Base-by-base conservation (phyloP, 768 basidiomycete genomes). In the Dictyophora rubrovolvata region DNA sequence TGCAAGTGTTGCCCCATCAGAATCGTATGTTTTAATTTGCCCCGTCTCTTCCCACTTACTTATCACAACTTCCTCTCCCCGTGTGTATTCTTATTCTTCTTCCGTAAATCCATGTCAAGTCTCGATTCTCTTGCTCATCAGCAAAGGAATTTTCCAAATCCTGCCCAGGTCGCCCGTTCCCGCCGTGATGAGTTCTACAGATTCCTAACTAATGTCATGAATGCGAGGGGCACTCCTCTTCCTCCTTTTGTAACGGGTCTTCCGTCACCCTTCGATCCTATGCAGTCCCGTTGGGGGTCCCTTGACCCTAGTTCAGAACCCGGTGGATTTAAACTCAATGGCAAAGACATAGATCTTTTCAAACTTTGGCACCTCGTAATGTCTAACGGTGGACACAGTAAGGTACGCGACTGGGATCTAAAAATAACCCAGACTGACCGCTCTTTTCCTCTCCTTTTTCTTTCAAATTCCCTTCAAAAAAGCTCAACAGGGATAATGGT, bases 261-360 rank as follows among this genome's bases (percentile, higher is more conserved):
- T 52, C 74, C 77, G 17, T 73, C 79, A 4, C 74, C 72, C 54
- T 91, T 82, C 63, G 88, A 92, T 69, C 83, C 80, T 23, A 69
- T 68, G 49, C 77, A 72, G 48, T 83, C 88, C 0, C 77, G 72
- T 20, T 91, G 85, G 84, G 81, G 82, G 66, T 71, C 72, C 55
- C 72, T 92, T 60, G 87, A 90, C 60, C 74, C 79, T 23, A 79
- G 82, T 11, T 66, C 74, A 57, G 86, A 87, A 62, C 63, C 77
- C 11, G 89, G 90, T 34, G 71, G 77, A 46, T 76, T 91, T 69
- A 80, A 81, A 52, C 66, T 92, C 18, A 85, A 82, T 2, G 87
- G 86, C 17, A 85, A 79, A 68, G 87, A 90, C 64, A 71, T 92
- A 49, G 85, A 87, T 67, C 69, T 92, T n/a, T 84, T 86, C 69